Evolutionary conservation across 2,329 filamentous ascomycete genomes (phyloP).

Genomic region (Botryotinia calthae): DNA sequence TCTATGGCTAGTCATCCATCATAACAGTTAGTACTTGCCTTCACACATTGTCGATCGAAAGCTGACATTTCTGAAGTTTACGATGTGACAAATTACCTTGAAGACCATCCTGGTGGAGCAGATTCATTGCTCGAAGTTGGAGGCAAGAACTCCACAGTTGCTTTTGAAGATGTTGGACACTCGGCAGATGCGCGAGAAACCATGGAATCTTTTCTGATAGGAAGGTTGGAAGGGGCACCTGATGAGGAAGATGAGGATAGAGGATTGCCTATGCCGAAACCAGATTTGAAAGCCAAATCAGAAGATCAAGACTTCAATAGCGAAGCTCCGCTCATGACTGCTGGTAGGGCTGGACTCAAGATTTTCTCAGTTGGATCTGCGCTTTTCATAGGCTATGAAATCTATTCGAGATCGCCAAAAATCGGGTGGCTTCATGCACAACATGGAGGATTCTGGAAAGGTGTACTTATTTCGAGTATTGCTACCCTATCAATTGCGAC

Average conservation of each 20-base stretch:
- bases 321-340: conserved; percentile 18
- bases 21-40: conserved; percentile 45
- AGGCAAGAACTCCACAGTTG: conserved; percentile 74
- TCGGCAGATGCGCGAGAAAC: conserved; percentile 47
- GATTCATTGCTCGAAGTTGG: conserved; percentile 75
- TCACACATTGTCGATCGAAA: background rate
- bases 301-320: conserved; percentile 17
- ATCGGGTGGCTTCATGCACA: conserved; percentile 21
- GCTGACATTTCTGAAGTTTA: conserved; percentile 47
- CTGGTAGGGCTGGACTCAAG: conserved; percentile 14
- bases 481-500: conserved; percentile 8
- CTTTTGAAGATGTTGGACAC: conserved; percentile 82
- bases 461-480: conserved; percentile 22
- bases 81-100: conserved; percentile 54
- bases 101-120: conserved; percentile 69
- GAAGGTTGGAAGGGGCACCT: conserved; percentile 21
- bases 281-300: conserved; percentile 16
- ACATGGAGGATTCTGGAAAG: conserved; percentile 39
- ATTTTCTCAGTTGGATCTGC: conserved; percentile 14
- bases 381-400: conserved; percentile 17
- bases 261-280: conserved; percentile 22
- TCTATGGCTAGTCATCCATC: conserved; percentile 55
- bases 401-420: conserved; percentile 12
- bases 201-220: conserved; percentile 23
- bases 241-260: conserved; percentile 22